Percentiles rank a stretch among this genome's conserved stretches.
Conservation (phyloP, 176 grass and related monocot species). For the Aegilops speltoides region DNA sequence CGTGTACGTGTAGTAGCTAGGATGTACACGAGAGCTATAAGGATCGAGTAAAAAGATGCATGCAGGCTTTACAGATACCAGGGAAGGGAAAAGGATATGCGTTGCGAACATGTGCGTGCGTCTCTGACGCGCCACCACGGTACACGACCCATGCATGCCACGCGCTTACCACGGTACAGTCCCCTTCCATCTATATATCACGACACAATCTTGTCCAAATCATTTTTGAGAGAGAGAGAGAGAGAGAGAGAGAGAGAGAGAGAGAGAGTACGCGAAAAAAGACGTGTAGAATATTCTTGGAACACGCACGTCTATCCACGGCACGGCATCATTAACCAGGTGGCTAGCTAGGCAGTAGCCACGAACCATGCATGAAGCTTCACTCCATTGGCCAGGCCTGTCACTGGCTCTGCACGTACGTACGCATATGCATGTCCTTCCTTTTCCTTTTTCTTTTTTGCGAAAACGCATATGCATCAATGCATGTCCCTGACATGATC, state of each 20-base stretch:
- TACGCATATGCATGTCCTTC: background rate
- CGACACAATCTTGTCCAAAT: constrained; percentile 35
- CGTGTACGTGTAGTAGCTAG: background rate
- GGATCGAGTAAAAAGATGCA: background rate
- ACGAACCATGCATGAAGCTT: background rate
- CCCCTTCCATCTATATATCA: background rate
- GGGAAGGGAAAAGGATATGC: constrained; percentile 12
- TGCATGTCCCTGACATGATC: background rate
- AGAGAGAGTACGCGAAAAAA: background rate
- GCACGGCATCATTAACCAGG: background rate
- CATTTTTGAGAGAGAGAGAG: background rate
- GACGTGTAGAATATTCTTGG: constrained; percentile 28
- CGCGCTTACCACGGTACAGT: background rate
- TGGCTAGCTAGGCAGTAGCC: background rate
- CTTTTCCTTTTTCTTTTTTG: no score
- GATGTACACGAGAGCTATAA: background rate
- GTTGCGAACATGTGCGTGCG: background rate
- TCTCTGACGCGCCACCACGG: background rate
- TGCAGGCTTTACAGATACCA: background rate
- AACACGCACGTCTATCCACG: background rate
- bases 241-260: background rate
- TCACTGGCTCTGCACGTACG: background rate
- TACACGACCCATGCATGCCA: background rate
- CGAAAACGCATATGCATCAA: background rate
- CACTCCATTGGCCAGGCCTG: background rate